phyloP scores from a whole-genome alignment of 2,329 filamentous ascomycete genomes.

The Aquanectria penicillioides region DNA sequence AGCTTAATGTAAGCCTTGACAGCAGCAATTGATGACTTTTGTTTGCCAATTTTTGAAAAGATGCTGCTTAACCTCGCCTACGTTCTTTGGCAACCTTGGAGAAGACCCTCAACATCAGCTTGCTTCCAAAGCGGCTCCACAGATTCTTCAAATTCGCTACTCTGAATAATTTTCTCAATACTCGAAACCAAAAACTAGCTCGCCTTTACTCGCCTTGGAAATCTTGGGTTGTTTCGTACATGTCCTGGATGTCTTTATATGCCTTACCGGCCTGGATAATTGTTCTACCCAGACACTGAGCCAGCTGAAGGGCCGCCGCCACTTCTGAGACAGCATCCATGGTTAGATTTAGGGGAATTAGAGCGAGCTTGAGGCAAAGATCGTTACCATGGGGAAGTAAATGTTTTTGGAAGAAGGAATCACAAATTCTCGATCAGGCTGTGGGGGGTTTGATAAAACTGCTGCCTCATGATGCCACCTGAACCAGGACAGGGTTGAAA shows the following conservation, averaged over 20 bases:
- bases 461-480: too few relatives aligned
- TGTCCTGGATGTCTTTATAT: background rate
- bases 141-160: background rate
- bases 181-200: background rate
- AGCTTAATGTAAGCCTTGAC: background rate
- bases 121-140: background rate
- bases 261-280: background rate
- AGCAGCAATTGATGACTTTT: background rate
- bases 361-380: too few relatives aligned
- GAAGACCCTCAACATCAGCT: background rate
- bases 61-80: background rate
- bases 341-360: too few relatives aligned
- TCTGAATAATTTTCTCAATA: background rate
- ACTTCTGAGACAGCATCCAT: background rate
- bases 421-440: too few relatives aligned
- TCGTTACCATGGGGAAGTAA: too few relatives aligned
- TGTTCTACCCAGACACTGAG: background rate
- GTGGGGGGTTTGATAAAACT: too few relatives aligned
- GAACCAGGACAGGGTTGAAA: too few relatives aligned
- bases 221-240: background rate
- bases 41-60: background rate
- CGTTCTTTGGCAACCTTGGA: background rate
- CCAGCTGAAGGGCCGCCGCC: background rate
- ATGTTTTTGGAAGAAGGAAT: too few relatives aligned
- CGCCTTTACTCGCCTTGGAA: background rate